phyloP scores from a whole-genome alignment of 164 flowering plant genomes.

The Nymphaea colorata region DNA sequence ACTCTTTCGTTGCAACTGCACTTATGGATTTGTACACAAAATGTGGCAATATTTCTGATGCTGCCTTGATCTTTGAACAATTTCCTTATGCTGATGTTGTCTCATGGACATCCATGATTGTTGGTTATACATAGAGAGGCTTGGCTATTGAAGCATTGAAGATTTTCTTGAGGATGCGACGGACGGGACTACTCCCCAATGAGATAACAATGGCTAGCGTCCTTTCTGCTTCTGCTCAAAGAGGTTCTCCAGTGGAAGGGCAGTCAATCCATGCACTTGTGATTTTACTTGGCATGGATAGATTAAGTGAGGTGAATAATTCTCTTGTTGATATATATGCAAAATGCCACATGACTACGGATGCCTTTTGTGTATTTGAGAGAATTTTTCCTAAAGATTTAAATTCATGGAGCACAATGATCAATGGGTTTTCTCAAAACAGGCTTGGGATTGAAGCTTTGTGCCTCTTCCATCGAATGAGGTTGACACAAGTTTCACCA shows the following conservation, averaged over 20 bases:
- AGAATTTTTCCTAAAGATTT: background rate
- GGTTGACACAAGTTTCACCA: constrained; percentile 20
- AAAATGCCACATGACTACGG: background rate
- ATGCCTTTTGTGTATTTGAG: background rate
- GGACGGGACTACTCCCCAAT: constrained; percentile 34
- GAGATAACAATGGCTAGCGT: constrained; percentile 41
- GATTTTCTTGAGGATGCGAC: constrained; percentile 34
- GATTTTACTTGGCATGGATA: background rate
- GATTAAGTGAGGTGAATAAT: background rate
- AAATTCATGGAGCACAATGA: no score
- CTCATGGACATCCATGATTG: constrained; percentile 82
- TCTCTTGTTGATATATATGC: background rate
- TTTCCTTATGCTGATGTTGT: constrained; percentile 33
- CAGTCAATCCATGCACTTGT: background rate
- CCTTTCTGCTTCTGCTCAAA: constrained; percentile 55
- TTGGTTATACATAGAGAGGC: constrained; percentile 49
- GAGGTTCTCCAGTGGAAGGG: constrained; percentile 4
- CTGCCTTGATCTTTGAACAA: constrained; percentile 35
- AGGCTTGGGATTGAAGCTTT: constrained; percentile 16
- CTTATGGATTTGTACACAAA: constrained; percentile 65
- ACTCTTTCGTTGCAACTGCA: constrained; percentile 26
- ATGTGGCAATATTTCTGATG: constrained; percentile 45
- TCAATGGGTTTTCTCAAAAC: no score
- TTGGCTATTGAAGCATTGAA: constrained; percentile 34
- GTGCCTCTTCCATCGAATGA: constrained; percentile 39